Evolutionary conservation across 805 yeast genomes (phyloP).

Genomic region (Pichia nakasei): DNA sequence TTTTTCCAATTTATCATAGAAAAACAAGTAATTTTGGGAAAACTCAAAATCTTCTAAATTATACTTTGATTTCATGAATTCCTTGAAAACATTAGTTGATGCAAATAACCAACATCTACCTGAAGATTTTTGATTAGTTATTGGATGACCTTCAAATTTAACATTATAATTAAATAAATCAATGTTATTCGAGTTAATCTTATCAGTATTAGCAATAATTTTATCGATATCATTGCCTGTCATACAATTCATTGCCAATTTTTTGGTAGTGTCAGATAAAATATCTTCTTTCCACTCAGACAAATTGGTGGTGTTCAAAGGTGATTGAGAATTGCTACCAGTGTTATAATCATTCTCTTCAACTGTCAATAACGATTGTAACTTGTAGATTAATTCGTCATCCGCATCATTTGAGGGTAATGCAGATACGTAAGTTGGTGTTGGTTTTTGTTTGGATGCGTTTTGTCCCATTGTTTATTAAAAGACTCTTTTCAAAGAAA

Average conservation of each 20-base stretch:
- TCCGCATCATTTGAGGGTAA: conserved; percentile 13
- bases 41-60: conserved; percentile 64
- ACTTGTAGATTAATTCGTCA: conserved; percentile 24
- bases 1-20: conserved; percentile 82
- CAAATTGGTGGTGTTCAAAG: conserved; percentile 28
- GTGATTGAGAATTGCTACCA: conserved; percentile 9
- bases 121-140: conserved; percentile 65
- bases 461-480: conserved; percentile 6
- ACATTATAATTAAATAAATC: conserved; percentile 38
- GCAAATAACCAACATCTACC: conserved; percentile 94
- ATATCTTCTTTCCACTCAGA: conserved; percentile 39
- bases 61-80: conserved; percentile 52
- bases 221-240: conserved; percentile 37
- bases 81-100: conserved; percentile 65
- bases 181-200: conserved; percentile 21
- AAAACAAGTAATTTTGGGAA: conserved; percentile 72
- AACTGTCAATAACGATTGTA: conserved; percentile 18
- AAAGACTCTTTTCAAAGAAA: no score
- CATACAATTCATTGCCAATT: conserved; percentile 45
- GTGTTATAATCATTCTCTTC: not conserved
- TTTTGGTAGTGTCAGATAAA: conserved; percentile 39
- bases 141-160: conserved; percentile 49
- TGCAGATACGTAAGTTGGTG: conserved; percentile 5
- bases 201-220: conserved; percentile 32
- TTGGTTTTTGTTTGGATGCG: not conserved